Evolutionary conservation across 306 rosid genomes (phyloP), one percentile per base, ranked within the genome.

Genomic region (Rubus idaeus): DNA sequence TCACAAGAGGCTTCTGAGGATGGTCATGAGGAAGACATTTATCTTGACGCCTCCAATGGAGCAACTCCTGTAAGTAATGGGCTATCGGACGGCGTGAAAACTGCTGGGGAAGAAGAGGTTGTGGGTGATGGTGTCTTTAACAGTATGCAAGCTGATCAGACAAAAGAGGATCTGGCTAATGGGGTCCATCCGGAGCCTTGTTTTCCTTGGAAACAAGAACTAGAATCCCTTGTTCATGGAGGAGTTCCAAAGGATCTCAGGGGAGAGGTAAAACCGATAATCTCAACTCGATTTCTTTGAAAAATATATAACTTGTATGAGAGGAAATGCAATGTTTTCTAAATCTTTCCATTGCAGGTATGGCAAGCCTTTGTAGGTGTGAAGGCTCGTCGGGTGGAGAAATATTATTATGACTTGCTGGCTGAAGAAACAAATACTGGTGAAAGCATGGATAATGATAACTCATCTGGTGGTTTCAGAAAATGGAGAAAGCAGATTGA

Each of bases 311-410:
- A 37, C 70, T 76, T 53, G 56, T 80, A 83, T 85, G 52, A 44
- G 70, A 73, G 79, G 74, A 78, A 58, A 52, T 74, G 70, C 77
- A 80, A 72, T 62, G 50, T 82, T 77, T 77, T 49, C 84, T 82
- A 71, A 84, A 83, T 84, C 62, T 84, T 87, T 30, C 81, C 84
- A 55, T 92, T 84, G 81, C 91, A 95, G 99, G 90, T 92, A 75
- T 95, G 99, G 99, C 99, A 95, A 88, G 97, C 97, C 80, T 92
- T 95, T 84, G 88, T 86, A 81, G 97, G 97, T 82, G 99, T 92
- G 84, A 95, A 89, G 81, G 70, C 87, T 55, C 92, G 96, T 39
- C 80, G 89, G 73, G 89, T 92, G 76, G 89, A 90, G 77, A 84
- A 86, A 82, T 92, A 95, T 81, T 92, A 95, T 87, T 79, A 86